phyloP scores from a whole-genome alignment of 176 grass and related monocot genomes.

The Zoysia pacifica region DNA sequence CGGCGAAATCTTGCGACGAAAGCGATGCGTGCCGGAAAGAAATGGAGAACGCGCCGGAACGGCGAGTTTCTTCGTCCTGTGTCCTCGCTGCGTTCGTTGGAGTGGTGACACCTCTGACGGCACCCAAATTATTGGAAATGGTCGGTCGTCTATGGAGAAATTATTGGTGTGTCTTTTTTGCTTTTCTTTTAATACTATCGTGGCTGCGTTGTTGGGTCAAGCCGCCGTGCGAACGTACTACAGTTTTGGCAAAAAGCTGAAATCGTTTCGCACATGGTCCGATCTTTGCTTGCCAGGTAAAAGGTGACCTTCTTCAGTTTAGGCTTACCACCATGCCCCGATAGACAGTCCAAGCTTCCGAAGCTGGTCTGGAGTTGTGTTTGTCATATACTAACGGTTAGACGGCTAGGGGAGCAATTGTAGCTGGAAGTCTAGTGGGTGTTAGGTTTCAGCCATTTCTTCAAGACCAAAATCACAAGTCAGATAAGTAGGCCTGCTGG shows the following conservation, averaged over 20 bases:
- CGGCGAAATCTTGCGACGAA: conserved; percentile 38
- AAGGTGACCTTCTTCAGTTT: conserved; percentile 1
- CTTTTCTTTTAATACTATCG: not conserved
- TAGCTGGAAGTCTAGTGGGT: not conserved
- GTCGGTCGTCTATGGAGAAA: conserved; percentile 8
- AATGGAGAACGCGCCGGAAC: conserved; percentile 27
- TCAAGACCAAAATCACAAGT: not conserved
- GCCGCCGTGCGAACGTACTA: conserved; percentile 32
- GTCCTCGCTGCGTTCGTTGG: too few relatives aligned
- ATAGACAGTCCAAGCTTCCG: too few relatives aligned
- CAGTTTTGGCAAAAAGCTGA: conserved; percentile 13
- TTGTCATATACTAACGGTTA: not conserved
- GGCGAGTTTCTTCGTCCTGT: not conserved
- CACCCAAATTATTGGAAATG: conserved; percentile 42
- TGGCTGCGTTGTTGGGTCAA: conserved; percentile 23
- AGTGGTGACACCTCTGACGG: conserved; percentile 26
- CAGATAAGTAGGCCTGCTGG: not conserved
- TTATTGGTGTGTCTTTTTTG: not conserved
- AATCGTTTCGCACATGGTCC: not conserved
- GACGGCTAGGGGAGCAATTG: not conserved
- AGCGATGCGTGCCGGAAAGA: conserved; percentile 26
- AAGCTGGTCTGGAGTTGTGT: not conserved
- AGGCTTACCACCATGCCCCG: not conserved
- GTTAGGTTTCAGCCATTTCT: not conserved
- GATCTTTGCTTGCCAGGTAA: conserved; percentile 3